A percentile compares a stretch with the other conserved stretches of the same genome.
Evolutionary conservation across 441 rosid genomes (phyloP).

Genomic region (Breynia disticha): DNA sequence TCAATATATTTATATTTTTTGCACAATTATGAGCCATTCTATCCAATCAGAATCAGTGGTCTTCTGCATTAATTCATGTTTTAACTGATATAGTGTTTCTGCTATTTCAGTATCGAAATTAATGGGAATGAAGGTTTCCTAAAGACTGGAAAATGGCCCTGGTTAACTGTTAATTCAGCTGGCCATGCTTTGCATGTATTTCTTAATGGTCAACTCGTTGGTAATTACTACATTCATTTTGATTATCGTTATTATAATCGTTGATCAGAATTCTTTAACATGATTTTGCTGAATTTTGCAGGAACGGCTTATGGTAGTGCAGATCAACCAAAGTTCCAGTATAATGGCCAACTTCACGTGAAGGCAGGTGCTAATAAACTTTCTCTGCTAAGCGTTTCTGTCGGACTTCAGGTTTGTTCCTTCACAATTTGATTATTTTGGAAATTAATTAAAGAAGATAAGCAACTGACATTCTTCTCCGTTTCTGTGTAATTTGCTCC

Average conservation of each 20-base stretch:
- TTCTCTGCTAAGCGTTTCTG: conserved; percentile 68
- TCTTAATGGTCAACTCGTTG: conserved; percentile 70
- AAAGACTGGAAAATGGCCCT: conserved; percentile 59
- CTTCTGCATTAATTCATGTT: too few relatives aligned
- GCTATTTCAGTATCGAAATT: conserved; percentile 29
- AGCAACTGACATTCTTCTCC: conserved; percentile 3
- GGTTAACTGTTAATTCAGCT: conserved; percentile 72
- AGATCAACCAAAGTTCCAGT: conserved; percentile 65
- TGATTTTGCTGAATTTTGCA: conserved; percentile 12
- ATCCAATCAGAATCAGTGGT: too few relatives aligned
- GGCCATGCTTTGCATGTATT: conserved; percentile 97
- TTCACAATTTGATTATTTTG: neutral
- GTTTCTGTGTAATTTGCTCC: conserved; percentile 7
- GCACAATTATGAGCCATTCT: too few relatives aligned
- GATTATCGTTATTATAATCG: neutral
- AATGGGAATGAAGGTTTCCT: conserved; percentile 61
- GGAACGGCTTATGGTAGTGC: conserved; percentile 80
- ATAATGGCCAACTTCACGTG: conserved; percentile 44
- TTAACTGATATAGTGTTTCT: too few relatives aligned
- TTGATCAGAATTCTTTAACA: neutral
- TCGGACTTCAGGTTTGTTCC: conserved; percentile 79
- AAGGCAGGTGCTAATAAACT: conserved; percentile 69
- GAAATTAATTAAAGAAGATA: neutral
- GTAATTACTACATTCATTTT: conserved; percentile 17
- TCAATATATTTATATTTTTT: too few relatives aligned